phyloP scores from a whole-genome alignment of 371 early-diverging fungal genomes.

The Mucor irregularis region DNA sequence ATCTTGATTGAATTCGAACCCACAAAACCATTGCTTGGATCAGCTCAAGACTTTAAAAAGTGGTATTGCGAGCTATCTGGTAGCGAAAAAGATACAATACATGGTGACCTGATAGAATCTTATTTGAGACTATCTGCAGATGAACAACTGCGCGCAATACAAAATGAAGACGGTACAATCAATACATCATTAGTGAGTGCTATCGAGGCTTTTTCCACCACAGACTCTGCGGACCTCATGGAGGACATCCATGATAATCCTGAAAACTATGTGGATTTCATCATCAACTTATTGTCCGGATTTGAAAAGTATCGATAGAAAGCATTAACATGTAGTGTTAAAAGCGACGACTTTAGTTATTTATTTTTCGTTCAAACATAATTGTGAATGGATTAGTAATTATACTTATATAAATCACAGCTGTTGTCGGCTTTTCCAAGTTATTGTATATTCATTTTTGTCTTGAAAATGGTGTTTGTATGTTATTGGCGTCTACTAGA shows the following conservation, averaged over 20 bases:
- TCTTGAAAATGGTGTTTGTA: too few species aligned
- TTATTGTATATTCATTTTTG: too few species aligned
- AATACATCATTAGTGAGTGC: not conserved
- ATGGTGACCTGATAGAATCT: constrained; percentile 35
- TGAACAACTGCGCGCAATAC: constrained; percentile 7
- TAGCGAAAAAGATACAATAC: constrained; percentile 20
- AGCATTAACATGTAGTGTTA: too few species aligned
- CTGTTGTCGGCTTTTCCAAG: too few species aligned
- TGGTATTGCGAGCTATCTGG: constrained; percentile 30
- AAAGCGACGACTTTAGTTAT: too few species aligned
- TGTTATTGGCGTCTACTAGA: too few species aligned
- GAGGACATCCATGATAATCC: not conserved
- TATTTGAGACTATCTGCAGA: constrained; percentile 12
- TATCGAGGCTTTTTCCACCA: not conserved
- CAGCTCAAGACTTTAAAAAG: constrained; percentile 21
- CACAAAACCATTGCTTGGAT: constrained; percentile 27
- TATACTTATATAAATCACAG: too few species aligned
- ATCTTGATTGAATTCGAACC: constrained; percentile 20
- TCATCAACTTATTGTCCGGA: not conserved
- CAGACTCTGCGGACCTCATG: not conserved
- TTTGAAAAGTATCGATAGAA: constrained; percentile 1
- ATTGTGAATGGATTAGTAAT: too few species aligned
- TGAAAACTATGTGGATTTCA: not conserved
- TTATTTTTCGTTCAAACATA: too few species aligned
- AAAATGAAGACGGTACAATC: not conserved